These are phyloP conservation scores for Acanthamoeba castellanii DNA, from an alignment of 208 protist species.

Conservation along the genomic window DNA sequence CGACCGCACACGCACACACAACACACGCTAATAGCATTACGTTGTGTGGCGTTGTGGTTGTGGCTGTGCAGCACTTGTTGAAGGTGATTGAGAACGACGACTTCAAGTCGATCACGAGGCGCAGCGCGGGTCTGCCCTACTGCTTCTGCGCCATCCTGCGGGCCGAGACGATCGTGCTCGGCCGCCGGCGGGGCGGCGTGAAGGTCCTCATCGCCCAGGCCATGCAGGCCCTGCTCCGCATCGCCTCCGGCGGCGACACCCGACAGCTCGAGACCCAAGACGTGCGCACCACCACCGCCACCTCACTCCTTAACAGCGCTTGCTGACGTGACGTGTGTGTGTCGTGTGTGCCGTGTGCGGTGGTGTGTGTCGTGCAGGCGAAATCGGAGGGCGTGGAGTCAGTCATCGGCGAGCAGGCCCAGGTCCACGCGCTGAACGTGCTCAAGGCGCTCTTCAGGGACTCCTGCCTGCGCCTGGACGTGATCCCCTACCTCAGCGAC, in stretches of 20 bases:
- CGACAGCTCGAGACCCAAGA: slow-evolving; percentile 9
- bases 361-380: no score
- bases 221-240: slow-evolving; percentile 27
- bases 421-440: slow-evolving; percentile 55
- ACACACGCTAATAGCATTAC: no score
- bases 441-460: slow-evolving; percentile 36
- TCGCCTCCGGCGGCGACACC: slow-evolving; percentile 12
- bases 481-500: slow-evolving; percentile 61
- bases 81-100: not conserved
- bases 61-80: not conserved
- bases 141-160: slow-evolving; percentile 54
- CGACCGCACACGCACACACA: no score
- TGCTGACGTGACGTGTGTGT: no score
- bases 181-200: not conserved
- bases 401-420: not conserved
- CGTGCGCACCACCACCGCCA: not conserved
- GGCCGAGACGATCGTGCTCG: slow-evolving; percentile 54
- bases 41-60: not conserved
- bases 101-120: slow-evolving; percentile 25
- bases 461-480: slow-evolving; percentile 20
- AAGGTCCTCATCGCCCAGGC: slow-evolving; percentile 27
- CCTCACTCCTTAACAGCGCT: no score
- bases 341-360: no score
- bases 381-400: no score
- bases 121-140: slow-evolving; percentile 48